Percentiles rank a stretch among this genome's conserved stretches.
Evolutionary conservation across 1,284 basidiomycete genomes (phyloP).

Genomic region (Testicularia cyperi): DNA sequence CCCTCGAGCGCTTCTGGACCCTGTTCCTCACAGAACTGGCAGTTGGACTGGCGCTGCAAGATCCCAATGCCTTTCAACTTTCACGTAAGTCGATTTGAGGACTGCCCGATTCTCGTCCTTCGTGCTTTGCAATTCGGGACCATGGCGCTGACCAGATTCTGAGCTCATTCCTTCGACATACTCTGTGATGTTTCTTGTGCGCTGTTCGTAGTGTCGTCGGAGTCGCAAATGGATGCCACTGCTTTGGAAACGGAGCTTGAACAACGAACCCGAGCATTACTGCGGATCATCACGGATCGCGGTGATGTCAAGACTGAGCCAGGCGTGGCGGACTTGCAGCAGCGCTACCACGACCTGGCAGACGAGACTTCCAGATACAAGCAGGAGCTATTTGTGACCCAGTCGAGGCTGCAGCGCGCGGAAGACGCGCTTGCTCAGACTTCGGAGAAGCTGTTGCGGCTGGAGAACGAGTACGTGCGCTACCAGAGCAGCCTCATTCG

Average conservation of each 20-base stretch:
- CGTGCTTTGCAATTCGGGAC: too few relatives aligned
- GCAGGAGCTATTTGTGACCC: conserved; percentile 36
- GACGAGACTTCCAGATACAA: conserved; percentile 31
- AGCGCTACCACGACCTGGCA: conserved; percentile 31
- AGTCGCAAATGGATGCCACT: conserved; percentile 8
- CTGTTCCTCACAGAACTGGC: conserved; percentile 26
- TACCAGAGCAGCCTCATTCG: conserved; percentile 41
- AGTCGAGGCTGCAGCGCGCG: conserved; percentile 33
- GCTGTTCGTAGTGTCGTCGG: too few relatives aligned
- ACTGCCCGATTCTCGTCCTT: too few relatives aligned
- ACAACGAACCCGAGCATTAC: conserved; percentile 14
- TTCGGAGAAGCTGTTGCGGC: conserved; percentile 23
- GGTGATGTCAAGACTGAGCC: conserved; percentile 15
- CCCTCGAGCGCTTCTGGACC: conserved; percentile 46
- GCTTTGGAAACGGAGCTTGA: conserved; percentile 22
- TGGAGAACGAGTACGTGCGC: conserved; percentile 37
- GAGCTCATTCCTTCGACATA: too few relatives aligned
- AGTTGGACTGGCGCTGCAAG: conserved; percentile 21
- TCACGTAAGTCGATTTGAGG: too few relatives aligned
- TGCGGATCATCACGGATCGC: conserved; percentile 29
- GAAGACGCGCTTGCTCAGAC: conserved; percentile 22
- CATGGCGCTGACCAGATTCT: too few relatives aligned
- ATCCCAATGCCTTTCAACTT: conserved; percentile 14
- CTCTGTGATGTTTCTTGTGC: too few relatives aligned
- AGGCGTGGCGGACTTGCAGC: conserved; percentile 21